Percentiles rank a stretch among this genome's conserved stretches.
Evolutionary conservation across 2,329 filamentous ascomycete genomes (phyloP).

Genomic region (Cordyceps javanica): DNA sequence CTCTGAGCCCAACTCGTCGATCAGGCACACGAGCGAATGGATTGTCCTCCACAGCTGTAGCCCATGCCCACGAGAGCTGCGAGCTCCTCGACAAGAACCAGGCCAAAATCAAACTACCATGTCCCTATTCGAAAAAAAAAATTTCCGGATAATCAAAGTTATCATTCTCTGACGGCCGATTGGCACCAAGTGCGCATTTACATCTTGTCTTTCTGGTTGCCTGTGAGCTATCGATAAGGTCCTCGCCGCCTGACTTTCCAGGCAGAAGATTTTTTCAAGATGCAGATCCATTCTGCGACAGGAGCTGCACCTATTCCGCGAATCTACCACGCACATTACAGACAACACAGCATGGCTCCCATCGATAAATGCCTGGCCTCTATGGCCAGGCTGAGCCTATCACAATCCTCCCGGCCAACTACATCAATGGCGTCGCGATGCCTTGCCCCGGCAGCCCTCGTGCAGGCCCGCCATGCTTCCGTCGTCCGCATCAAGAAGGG

Average conservation of each 20-base stretch:
- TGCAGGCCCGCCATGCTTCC: conserved; percentile 37
- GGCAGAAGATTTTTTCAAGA: conserved; percentile 15
- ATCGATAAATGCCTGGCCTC: conserved; percentile 49
- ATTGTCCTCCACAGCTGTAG: no score
- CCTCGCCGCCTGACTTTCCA: conserved; percentile 21
- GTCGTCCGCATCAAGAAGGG: conserved; percentile 42
- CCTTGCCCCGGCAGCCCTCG: conserved; percentile 38
- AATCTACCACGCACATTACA: not conserved
- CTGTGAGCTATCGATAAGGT: conserved; percentile 11
- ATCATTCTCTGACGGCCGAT: no score
- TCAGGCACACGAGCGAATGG: no score
- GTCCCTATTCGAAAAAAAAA: no score
- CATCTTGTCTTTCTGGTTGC: not conserved
- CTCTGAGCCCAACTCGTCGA: no score
- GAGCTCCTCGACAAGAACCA: no score
- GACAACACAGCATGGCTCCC: conserved; percentile 37
- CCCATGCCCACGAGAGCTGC: no score
- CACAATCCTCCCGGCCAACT: conserved; percentile 36
- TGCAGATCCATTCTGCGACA: conserved; percentile 13
- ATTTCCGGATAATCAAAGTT: no score
- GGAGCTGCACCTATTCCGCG: conserved; percentile 2
- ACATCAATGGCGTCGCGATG: conserved; percentile 41
- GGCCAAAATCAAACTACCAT: no score
- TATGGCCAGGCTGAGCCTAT: conserved; percentile 44
- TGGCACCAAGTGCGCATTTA: no score